phyloP scores from a whole-genome alignment of 768 basidiomycete genomes.

The Macrolepiota albuminosa region DNA sequence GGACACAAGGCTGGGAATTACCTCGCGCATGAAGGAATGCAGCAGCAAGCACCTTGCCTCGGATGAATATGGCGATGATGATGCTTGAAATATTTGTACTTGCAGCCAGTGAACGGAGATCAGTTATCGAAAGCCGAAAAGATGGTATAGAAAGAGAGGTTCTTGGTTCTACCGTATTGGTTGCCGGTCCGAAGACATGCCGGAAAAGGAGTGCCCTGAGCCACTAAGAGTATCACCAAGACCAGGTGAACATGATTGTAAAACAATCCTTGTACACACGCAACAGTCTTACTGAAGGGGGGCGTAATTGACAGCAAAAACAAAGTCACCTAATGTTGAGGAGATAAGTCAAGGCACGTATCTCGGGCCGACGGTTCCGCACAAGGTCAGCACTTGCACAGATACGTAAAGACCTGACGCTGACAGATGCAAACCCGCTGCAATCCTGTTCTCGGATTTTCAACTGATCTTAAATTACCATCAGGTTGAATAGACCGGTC shows the following conservation, averaged over 20 bases:
- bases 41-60: constrained; percentile 58
- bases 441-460: background rate
- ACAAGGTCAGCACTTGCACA: constrained; percentile 67
- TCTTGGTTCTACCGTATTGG: constrained; percentile 38
- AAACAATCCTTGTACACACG: constrained; percentile 36
- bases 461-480: constrained; percentile 37
- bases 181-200: constrained; percentile 58
- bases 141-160: background rate
- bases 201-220: constrained; percentile 49
- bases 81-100: constrained; percentile 45
- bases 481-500: constrained; percentile 55
- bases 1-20: constrained; percentile 22
- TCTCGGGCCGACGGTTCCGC: constrained; percentile 60
- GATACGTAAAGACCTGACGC: constrained; percentile 52
- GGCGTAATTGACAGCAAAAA: constrained; percentile 62
- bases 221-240: background rate
- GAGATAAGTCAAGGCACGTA: constrained; percentile 53
- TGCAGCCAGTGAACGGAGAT: background rate
- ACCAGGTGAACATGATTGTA: background rate
- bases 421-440: background rate
- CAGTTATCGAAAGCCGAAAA: background rate
- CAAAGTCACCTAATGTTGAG: constrained; percentile 68
- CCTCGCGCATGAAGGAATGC: constrained; percentile 60
- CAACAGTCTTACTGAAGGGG: constrained; percentile 62
- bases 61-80: constrained; percentile 55